Percentiles rank a stretch among this genome's conserved stretches.
These are phyloP conservation scores for Leptographium radiaticola DNA, from an alignment of 2,329 filamentous ascomycete genomes.

Conservation along the genomic window DNA sequence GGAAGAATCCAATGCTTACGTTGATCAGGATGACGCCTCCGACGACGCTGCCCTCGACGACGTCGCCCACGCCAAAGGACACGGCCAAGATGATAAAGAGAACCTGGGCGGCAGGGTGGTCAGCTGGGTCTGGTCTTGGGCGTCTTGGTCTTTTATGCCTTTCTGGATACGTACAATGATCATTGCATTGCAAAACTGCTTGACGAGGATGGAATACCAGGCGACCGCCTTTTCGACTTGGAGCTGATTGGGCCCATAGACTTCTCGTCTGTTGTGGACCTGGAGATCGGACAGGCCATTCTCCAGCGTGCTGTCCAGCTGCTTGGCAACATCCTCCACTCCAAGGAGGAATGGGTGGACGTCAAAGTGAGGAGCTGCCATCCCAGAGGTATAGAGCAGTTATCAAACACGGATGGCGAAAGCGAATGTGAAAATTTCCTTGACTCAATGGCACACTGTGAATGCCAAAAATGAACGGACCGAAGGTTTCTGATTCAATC, in stretches of 20 bases:
- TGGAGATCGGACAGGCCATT: not conserved
- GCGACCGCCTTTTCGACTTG: not conserved
- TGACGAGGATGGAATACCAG: not conserved
- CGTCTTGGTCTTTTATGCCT: not conserved
- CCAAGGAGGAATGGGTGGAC: not conserved
- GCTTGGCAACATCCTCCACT: not conserved
- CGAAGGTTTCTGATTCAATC: not conserved
- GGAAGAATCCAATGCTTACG: slow-evolving; percentile 53
- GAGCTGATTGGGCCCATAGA: not conserved
- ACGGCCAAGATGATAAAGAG: slow-evolving; percentile 66
- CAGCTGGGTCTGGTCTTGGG: not conserved
- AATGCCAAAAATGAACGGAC: not conserved
- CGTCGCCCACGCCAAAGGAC: slow-evolving; percentile 48
- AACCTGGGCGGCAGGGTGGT: slow-evolving; percentile 38
- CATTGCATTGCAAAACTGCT: not conserved
- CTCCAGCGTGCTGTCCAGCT: not conserved
- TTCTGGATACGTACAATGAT: too few relatives aligned
- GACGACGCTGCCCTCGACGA: slow-evolving; percentile 21
- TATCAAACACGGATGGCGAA: not conserved
- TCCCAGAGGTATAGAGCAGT: not conserved
- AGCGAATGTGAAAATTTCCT: not conserved
- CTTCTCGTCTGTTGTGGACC: not conserved
- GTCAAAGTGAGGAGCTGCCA: not conserved
- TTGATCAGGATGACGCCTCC: slow-evolving; percentile 40
- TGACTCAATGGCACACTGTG: not conserved